These are phyloP conservation scores for Vickermania ingenoplastis DNA, from an alignment of 208 protist genomes.

Conservation along the genomic window DNA sequence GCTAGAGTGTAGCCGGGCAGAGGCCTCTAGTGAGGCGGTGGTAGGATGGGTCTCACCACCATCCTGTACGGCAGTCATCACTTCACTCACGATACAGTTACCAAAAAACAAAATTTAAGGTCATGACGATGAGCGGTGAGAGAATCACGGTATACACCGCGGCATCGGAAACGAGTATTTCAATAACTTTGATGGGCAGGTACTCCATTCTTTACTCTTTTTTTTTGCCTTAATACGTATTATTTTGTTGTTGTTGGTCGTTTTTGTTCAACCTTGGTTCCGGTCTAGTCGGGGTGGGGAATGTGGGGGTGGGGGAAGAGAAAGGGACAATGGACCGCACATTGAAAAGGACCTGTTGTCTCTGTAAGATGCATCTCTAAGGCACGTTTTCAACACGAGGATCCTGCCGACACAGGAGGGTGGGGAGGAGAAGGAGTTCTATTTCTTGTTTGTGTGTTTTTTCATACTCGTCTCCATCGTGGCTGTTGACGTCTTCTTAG, in stretches of 20 bases:
- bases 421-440: too few relatives aligned
- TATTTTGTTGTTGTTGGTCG: not conserved
- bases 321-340: too few relatives aligned
- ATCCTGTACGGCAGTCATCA: constrained; percentile 22
- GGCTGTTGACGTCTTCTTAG: too few relatives aligned
- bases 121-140: constrained; percentile 39
- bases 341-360: too few relatives aligned
- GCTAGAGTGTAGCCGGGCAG: constrained; percentile 10
- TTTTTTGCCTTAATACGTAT: constrained; percentile 5
- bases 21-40: constrained; percentile 10
- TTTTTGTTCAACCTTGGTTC: not conserved
- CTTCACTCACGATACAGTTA: constrained; percentile 45
- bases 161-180: constrained; percentile 36
- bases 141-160: constrained; percentile 38
- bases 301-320: too few relatives aligned
- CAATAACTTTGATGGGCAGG: constrained; percentile 15
- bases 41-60: not conserved
- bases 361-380: too few relatives aligned
- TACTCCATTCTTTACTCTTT: not conserved
- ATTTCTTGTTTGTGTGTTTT: too few relatives aligned
- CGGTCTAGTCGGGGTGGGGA: too few relatives aligned
- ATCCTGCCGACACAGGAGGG: too few relatives aligned
- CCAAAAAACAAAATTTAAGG: constrained; percentile 57
- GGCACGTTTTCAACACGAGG: too few relatives aligned
- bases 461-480: too few relatives aligned